A percentile compares a stretch with the other conserved stretches of the same genome.
These are phyloP conservation scores for Yamadazyma buinensis DNA, from an alignment of 1,139 yeast species.

Conservation along the genomic window DNA sequence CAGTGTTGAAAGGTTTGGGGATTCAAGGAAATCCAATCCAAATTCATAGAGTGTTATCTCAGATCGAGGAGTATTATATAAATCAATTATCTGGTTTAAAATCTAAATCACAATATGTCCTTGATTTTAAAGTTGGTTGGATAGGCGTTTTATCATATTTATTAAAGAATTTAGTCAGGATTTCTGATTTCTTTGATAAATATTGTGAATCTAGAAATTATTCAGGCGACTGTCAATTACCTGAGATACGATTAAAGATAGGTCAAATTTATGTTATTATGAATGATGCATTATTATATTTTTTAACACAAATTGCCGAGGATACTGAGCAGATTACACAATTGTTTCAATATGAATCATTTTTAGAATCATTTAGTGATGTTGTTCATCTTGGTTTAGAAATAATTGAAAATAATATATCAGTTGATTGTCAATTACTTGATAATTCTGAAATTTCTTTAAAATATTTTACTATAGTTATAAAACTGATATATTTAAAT, in stretches of 20 bases:
- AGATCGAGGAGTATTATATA: slow-evolving; percentile 1
- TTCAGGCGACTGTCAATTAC: neutral
- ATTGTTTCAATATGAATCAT: neutral
- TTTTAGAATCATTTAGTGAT: neutral
- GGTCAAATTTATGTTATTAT: slow-evolving; percentile 1
- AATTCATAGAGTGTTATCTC: too few relatives aligned
- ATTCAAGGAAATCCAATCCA: too few relatives aligned
- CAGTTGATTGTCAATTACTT: slow-evolving; percentile 4
- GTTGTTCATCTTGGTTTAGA: neutral
- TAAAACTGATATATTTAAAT: slow-evolving; percentile 1
- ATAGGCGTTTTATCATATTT: neutral
- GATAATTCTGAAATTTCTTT: slow-evolving; percentile 5
- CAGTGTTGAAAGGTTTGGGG: too few relatives aligned
- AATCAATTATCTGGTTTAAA: neutral
- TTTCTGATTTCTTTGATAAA: neutral
- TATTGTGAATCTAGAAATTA: neutral
- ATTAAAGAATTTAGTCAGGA: neutral
- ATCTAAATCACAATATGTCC: too few relatives aligned
- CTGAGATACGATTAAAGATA: neutral
- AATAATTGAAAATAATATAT: slow-evolving; percentile 1
- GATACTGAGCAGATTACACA: neutral
- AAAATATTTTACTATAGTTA: neutral
- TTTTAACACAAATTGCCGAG: neutral
- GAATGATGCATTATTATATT: slow-evolving; percentile 2
- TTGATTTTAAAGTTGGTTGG: slow-evolving; percentile 1